Percentiles rank a stretch among this genome's conserved stretches.
phyloP scores from a whole-genome alignment of 108 stramenopile genomes.

The Aurantiochytrium sp. region DNA sequence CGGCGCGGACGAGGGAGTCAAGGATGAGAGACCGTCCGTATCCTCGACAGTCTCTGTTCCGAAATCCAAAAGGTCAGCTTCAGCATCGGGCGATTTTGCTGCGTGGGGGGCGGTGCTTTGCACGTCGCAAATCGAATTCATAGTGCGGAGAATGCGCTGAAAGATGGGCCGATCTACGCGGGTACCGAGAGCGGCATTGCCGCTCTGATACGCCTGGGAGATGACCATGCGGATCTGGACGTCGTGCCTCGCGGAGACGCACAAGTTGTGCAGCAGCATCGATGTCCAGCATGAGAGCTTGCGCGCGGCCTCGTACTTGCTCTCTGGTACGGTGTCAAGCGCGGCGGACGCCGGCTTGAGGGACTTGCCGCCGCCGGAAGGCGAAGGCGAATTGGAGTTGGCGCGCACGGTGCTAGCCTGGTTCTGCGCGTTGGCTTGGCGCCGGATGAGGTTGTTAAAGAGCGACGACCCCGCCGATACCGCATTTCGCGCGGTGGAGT shows the following conservation, averaged over 20 bases:
- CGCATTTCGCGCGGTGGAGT: slow-evolving; percentile 22
- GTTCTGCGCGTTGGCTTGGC: neutral
- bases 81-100: neutral
- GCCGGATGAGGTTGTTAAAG: slow-evolving; percentile 1
- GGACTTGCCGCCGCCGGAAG: neutral
- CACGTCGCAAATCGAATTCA: neutral
- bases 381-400: neutral
- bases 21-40: too few relatives aligned
- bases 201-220: slow-evolving; percentile 15
- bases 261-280: neutral
- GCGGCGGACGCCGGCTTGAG: too few relatives aligned
- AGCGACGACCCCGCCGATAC: neutral
- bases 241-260: neutral
- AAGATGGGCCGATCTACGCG: neutral
- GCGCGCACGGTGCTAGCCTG: neutral
- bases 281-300: neutral
- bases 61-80: too few relatives aligned
- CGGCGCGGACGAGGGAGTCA: too few relatives aligned
- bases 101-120: too few relatives aligned
- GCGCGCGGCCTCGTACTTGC: neutral
- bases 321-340: neutral
- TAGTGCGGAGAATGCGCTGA: neutral
- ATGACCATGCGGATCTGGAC: slow-evolving; percentile 21
- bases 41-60: too few relatives aligned
- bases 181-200: neutral